Base-by-base conservation (phyloP, 2,329 filamentous ascomycete species). In the Arthroderma uncinatum region DNA sequence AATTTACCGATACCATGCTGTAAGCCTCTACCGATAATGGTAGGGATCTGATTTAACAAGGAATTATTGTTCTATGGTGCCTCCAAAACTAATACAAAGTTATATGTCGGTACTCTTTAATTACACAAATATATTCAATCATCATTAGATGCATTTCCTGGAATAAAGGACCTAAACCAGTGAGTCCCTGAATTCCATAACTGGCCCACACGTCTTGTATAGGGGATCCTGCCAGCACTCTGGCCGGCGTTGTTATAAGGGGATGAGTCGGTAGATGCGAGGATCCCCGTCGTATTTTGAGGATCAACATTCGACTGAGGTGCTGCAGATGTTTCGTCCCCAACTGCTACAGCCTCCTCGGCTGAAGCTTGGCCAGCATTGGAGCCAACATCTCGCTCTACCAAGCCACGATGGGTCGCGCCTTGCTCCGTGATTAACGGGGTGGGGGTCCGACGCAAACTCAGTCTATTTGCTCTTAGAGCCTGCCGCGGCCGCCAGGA, bases 371-470 rank as follows among this genome's bases (percentile, higher is more conserved):
- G 28, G 7, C 28, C 28, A 36, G 34, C 5, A 14, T 36, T 48
- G 39, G 10, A 34, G 14, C 48, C 21, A 16, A 54, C 56, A 36
- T 54, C 50, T 33, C 56, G 52, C 37, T 36, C 37, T 34, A 34
- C 52, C 12, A 34, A 12, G 14, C 52, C 34, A 19, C 36, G 16
- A 19, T 4, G 50, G 10, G 28, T 37, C 14, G 50, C 19, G 23
- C n/a, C 9, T 28, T 54, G 42, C 21, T 54, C 37, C 7, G 42
- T 10, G n/a, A 54, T 39, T 25, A 57, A 30, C 14, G 56, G 56
- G 14, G 50, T 53, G 1, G 56, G 54, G 5, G 42, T 34, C 16
- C 48, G 48, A 33, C 44, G 44, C 12, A 4, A 14, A n/a, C 28
- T 33, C 5, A 50, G 28, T 28, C 44, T 14, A 9, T n/a, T 19